Evolutionary conservation across 2,329 filamentous ascomycete species (phyloP).

Genomic region (Lasiodiplodia sp.): DNA sequence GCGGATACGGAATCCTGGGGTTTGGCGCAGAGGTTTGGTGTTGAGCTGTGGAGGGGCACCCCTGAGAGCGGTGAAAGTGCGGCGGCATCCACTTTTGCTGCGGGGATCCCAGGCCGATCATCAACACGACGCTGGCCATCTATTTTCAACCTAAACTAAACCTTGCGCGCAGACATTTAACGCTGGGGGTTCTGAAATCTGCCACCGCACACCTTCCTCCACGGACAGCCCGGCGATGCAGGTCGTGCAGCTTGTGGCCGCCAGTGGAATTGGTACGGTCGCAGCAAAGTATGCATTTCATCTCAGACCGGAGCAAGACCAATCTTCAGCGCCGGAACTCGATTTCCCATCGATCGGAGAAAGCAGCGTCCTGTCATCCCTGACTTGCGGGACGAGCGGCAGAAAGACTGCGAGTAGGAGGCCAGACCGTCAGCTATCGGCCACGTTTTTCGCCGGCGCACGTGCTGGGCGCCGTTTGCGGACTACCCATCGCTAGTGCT

Average conservation of each 20-base stretch:
- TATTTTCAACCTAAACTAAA: too few relatives aligned
- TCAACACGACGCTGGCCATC: neutral
- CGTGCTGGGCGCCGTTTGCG: neutral
- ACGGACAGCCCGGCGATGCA: too few relatives aligned
- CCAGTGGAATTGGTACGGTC: too few relatives aligned
- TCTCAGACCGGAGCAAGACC: too few relatives aligned
- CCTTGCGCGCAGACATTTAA: too few relatives aligned
- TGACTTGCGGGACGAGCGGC: too few relatives aligned
- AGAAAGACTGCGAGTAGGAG: too few relatives aligned
- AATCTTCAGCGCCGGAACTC: too few relatives aligned
- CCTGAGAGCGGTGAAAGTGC: slow-evolving; percentile 21
- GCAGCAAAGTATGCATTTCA: too few relatives aligned
- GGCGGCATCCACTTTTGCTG: slow-evolving; percentile 28
- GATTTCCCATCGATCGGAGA: too few relatives aligned
- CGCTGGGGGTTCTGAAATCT: neutral
- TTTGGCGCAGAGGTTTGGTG: slow-evolving; percentile 16
- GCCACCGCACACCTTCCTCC: neutral
- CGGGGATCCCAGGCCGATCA: slow-evolving; percentile 10
- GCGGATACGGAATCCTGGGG: neutral
- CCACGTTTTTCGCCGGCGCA: neutral
- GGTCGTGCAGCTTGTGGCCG: too few relatives aligned
- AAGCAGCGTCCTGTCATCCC: too few relatives aligned
- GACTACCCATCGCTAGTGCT: neutral
- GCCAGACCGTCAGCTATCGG: neutral
- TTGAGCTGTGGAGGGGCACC: slow-evolving; percentile 22